Evolutionary conservation across 805 yeast species (phyloP).

Genomic region (Yarrowia keelungensis): DNA sequence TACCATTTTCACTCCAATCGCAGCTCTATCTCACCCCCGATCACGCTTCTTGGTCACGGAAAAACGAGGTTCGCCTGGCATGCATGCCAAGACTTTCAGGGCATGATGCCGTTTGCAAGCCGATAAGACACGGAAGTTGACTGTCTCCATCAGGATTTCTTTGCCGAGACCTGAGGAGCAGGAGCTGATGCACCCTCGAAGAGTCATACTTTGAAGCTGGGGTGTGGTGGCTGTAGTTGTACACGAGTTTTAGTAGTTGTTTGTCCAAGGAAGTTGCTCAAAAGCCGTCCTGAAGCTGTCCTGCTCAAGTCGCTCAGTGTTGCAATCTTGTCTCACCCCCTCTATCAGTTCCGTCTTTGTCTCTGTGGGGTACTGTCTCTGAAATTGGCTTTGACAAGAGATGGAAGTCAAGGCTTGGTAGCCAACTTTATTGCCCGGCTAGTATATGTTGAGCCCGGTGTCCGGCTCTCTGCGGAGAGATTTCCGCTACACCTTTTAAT

Average conservation of each 20-base stretch:
- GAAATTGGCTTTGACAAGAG: conserved; percentile 4
- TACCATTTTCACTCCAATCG: not conserved
- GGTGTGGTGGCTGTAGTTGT: too few relatives aligned
- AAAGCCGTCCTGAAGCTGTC: too few relatives aligned
- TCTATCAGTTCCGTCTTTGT: not conserved
- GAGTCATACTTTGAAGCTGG: not conserved
- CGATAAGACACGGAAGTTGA: conserved; percentile 14
- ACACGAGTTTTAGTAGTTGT: too few relatives aligned
- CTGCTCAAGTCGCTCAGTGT: too few relatives aligned
- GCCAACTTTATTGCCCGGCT: not conserved
- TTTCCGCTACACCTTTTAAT: not conserved
- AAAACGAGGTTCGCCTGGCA: not conserved
- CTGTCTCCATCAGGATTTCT: conserved; percentile 2
- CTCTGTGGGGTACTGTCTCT: conserved; percentile 5
- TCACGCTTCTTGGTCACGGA: not conserved
- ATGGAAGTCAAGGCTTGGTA: conserved; percentile 22
- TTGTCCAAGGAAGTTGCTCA: too few relatives aligned
- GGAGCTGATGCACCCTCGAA: not conserved
- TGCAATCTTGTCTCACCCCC: not conserved
- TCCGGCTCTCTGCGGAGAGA: not conserved
- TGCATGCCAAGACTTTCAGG: conserved; percentile 26
- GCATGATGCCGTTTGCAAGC: conserved; percentile 29
- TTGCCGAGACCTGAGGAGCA: conserved; percentile 1
- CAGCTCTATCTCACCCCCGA: not conserved
- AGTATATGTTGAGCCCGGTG: conserved; percentile 5